Evolutionary conservation across 805 yeast species (phyloP), one percentile per base, ranked within the genome.

Genomic region (Nematodospora valgi): DNA sequence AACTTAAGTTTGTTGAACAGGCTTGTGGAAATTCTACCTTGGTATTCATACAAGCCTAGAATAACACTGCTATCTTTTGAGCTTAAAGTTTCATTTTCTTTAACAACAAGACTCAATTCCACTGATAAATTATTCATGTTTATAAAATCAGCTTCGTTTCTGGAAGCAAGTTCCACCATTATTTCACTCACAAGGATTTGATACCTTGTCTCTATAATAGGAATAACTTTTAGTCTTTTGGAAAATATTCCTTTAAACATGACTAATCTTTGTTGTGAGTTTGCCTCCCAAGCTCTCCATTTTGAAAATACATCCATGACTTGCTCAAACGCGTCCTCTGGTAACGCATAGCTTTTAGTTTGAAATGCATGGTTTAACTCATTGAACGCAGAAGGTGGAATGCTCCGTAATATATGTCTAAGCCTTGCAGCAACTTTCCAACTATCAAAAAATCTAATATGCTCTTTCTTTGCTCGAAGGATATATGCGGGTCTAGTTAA

Each of bases 241-340:
- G 23, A 20, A 27, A 47, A 51, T 6, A 49, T 34, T 5, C 31
- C 15, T 16, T 48, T 46, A 23, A 54, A 48, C 41, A 53, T 49
- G 10, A 31, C 27, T 23, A 38, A 38, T 31, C 59, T 39, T 38
- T 52, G 51, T 7, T 34, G 34, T 11, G 41, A 40, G 21, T 78
- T 68, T 28, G 84, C 81, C 48, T 91, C 98, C 97, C 98, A 89
- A 40, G 79, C 78, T 65, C 97, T 76, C 97, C 98, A 93, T 10
- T 71, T 65, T 0, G 80, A 66, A 48, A 88, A 87, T 1, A 79
- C 68, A 3, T 68, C 60, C 16, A 77, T 55, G 2, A 86, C 84
- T 11, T 70, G 70, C 6, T 64, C 61, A 39, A 68, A 65, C 0
- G 88, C 88, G 41, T 69, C 61, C 0, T 40, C 44, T 0, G 86